Evolutionary conservation across 2,329 filamentous ascomycete species (phyloP).

Genomic region (Truncatella angustata): DNA sequence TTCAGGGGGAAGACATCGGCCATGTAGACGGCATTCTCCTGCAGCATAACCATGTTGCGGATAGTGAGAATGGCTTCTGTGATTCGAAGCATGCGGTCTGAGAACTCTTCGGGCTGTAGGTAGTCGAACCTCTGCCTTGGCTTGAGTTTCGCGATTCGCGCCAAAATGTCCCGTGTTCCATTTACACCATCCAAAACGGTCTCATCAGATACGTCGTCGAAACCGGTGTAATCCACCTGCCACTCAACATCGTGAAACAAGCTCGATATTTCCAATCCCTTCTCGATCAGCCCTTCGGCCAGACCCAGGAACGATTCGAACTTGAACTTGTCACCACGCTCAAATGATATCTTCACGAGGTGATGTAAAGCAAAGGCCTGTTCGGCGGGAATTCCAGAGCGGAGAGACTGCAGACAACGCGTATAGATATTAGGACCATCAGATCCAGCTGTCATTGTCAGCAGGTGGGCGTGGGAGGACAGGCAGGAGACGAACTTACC

Average conservation of each 20-base stretch:
- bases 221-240: constrained; percentile 67
- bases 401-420: constrained; percentile 78
- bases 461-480: constrained; percentile 10
- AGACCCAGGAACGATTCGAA: constrained; percentile 90
- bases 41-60: constrained; percentile 92
- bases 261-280: constrained; percentile 73
- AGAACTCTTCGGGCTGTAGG: constrained; percentile 69
- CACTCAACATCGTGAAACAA: constrained; percentile 83
- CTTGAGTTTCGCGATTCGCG: constrained; percentile 65
- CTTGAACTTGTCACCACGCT: constrained; percentile 91
- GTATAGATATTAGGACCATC: constrained; percentile 89
- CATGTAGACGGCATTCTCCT: constrained; percentile 83
- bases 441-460: constrained; percentile 49
- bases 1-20: constrained; percentile 72
- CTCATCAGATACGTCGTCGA: constrained; percentile 52
- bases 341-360: constrained; percentile 90
- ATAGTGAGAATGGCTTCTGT: constrained; percentile 86
- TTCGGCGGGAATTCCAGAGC: constrained; percentile 75
- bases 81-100: constrained; percentile 70
- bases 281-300: constrained; percentile 83
- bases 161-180: constrained; percentile 70
- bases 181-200: constrained; percentile 54
- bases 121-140: constrained; percentile 62
- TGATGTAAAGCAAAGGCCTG: constrained; percentile 93
- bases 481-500: constrained; percentile 46